Percentiles rank a stretch among this genome's conserved stretches.
Evolutionary conservation across 2,329 filamentous ascomycete species (phyloP).

Genomic region (Elsinoe ampelina): DNA sequence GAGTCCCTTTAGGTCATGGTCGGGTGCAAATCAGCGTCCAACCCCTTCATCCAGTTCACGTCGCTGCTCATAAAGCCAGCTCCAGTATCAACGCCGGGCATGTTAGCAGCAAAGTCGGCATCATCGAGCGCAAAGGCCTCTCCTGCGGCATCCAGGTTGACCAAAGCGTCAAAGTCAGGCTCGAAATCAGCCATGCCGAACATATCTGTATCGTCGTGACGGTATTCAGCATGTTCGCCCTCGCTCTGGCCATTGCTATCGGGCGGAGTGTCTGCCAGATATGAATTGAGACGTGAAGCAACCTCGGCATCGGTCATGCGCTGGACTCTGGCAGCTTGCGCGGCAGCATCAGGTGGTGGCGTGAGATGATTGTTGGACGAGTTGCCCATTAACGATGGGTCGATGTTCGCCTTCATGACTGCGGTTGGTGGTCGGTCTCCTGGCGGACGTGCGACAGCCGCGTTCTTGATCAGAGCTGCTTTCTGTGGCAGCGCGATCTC

Average conservation of each 20-base stretch:
- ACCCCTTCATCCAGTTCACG: slow-evolving; percentile 29
- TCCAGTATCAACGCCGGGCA: slow-evolving; percentile 12
- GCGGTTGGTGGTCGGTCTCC: slow-evolving; percentile 22
- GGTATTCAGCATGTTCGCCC: slow-evolving; percentile 12
- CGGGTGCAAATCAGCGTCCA: slow-evolving; percentile 16
- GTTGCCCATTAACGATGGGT: slow-evolving; percentile 11
- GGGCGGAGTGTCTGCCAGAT: slow-evolving; percentile 42
- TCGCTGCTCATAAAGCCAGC: slow-evolving; percentile 25
- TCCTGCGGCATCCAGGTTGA: slow-evolving; percentile 29
- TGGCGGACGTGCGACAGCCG: slow-evolving; percentile 34
- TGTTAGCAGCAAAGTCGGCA: slow-evolving; percentile 22
- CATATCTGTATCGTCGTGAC: slow-evolving; percentile 13
- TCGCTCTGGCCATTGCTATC: slow-evolving; percentile 28
- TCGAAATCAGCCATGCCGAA: slow-evolving; percentile 23
- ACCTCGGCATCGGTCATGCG: slow-evolving; percentile 38
- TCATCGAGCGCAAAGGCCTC: slow-evolving; percentile 28
- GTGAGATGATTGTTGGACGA: slow-evolving; percentile 23
- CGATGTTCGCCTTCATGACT: slow-evolving; percentile 5
- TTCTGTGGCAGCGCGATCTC: slow-evolving; percentile 57
- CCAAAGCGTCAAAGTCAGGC: slow-evolving; percentile 29
- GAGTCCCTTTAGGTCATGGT: not conserved
- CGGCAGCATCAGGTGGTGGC: slow-evolving; percentile 26
- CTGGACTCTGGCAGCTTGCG: slow-evolving; percentile 19
- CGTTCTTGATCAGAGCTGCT: slow-evolving; percentile 24
- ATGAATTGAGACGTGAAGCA: slow-evolving; percentile 38